Evolutionary conservation across 805 yeast genomes (phyloP), one percentile per base, ranked within the genome.

Genomic region (Candida hispaniensis): DNA sequence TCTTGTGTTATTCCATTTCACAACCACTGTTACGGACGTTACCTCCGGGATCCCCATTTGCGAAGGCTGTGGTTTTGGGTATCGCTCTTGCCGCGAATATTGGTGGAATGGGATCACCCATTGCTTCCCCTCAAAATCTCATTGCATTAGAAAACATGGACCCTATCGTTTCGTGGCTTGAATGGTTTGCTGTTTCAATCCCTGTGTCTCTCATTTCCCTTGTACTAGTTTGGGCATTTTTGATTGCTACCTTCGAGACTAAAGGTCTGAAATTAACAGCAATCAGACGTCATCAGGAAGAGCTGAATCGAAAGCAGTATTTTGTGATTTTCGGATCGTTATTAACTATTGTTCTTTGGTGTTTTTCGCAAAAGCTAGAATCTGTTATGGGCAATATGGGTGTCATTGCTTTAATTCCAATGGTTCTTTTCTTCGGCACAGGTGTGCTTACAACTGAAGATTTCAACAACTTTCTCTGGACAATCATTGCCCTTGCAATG

Each of bases 61-160:
- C 81, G 6, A 78, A 81, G 51, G 83, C 94, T 2, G 64, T 88
- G 47, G 79, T 88, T 33, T 59, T 88, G 28, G 97, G 96, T 26
- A 79, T 88, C 46, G 97, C 97, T 0, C 61, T 88, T 39, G 93
- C 97, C 2, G 79, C 94, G 6, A 83, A 88, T 52, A 64, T 88
- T 30, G 97, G 94, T 14, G 98, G 98, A 45, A 88, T 86, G 93
- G 79, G 94, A 0, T 82, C 94, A 4, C 98, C 98, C 6, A 88
- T 88, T 50, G 86, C 96, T 1, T 82, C 95, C 3, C 98, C 98
- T 2, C 98, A 88, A 53, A 88, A 88, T 55, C 81, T 88, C 43
- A 75, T 88, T 48, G 94, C 95, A 1, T 66, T 88, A 33, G 86
- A 82, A 39, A 63, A 77, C 46, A 88, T 88, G 97, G 66, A 65